phyloP scores from a whole-genome alignment of 768 basidiomycete species.

The Goffeauzyma gilvescens region DNA sequence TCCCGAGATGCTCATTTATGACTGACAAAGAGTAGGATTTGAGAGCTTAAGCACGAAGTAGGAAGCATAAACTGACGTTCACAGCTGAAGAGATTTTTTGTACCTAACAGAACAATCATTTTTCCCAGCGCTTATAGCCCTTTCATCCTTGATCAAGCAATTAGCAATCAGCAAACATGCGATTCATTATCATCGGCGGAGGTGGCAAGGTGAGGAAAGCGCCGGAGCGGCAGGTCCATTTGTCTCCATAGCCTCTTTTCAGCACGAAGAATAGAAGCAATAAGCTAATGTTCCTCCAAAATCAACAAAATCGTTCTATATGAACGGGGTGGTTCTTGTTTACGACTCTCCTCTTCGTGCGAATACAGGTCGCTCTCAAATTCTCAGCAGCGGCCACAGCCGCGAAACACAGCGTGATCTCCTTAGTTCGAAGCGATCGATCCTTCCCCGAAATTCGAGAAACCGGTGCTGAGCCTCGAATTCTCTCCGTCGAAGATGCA shows the following conservation, averaged over 20 bases:
- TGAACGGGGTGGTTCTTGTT: background rate
- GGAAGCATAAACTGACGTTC: too few relatives aligned
- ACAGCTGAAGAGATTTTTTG: too few relatives aligned
- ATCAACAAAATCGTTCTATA: background rate
- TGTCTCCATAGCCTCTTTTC: background rate
- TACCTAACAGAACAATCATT: too few relatives aligned
- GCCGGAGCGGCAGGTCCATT: background rate
- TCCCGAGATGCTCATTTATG: too few relatives aligned
- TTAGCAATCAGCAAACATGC: too few relatives aligned
- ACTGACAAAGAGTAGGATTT: too few relatives aligned
- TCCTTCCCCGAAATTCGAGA: constrained; percentile 34
- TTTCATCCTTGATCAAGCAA: too few relatives aligned
- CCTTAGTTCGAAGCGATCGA: constrained; percentile 39
- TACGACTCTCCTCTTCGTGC: too few relatives aligned
- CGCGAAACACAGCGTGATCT: constrained; percentile 37
- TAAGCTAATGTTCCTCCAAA: background rate
- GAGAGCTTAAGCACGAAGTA: too few relatives aligned
- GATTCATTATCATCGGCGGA: constrained; percentile 26
- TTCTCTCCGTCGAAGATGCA: constrained; percentile 44
- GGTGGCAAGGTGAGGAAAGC: constrained; percentile 18
- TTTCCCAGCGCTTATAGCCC: too few relatives aligned
- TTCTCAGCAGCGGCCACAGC: constrained; percentile 40
- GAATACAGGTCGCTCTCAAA: constrained; percentile 37
- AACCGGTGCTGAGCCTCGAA: constrained; percentile 34
- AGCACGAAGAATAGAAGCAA: too few relatives aligned